Evolutionary conservation across 73 alveolate species (phyloP), one percentile per base, ranked within the genome.

Genomic region (Durusdinium trenchii): DNA sequence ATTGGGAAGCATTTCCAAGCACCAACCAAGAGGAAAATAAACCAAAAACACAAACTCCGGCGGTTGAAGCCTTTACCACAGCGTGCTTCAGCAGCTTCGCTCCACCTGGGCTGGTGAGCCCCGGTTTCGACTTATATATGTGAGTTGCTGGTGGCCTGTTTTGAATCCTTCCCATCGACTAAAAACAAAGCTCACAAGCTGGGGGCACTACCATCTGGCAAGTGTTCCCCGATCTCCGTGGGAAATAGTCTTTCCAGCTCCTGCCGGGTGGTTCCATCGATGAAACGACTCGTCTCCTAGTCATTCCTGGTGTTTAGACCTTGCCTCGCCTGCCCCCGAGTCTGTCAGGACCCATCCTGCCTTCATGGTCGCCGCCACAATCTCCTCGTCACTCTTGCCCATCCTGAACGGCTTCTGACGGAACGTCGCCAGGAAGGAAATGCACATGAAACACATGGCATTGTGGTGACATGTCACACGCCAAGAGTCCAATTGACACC

Each of bases 231-330:
- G 46, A 93, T 93, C 82, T 93, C 99, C 38, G 94, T 62, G 87
- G 99, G 99, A 79, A 95, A 95, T 52, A 95, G 86, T 26, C 94
- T 62, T 71, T 95, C 99, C 86, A 95, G 69, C 87, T 95, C 99
- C 99, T 79, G 82, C 43, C 14, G 75, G 50, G 36, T 3, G 28
- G 50, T 5, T 62, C 78, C 78, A 62, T 62, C 78, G 6, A 23
- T 7, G 16, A 60, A n/a, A 60, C 6, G 73, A 60, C 18, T 60
- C 73, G 30, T 57, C 18, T 60, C 73, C 18, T 60, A 32, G 30
- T 23, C 18, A 23, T 60, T 23, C 4, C 4, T 60, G 73, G 73
- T 23, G 73, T 2, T 2, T 23, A 2, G 30, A 32, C 30, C 51
- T 51, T 1, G 38, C 85, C 85, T 32, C 50, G 30, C 20, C 51